Conservation (phyloP, 768 basidiomycete species). For the Inosperma sp. region DNA sequence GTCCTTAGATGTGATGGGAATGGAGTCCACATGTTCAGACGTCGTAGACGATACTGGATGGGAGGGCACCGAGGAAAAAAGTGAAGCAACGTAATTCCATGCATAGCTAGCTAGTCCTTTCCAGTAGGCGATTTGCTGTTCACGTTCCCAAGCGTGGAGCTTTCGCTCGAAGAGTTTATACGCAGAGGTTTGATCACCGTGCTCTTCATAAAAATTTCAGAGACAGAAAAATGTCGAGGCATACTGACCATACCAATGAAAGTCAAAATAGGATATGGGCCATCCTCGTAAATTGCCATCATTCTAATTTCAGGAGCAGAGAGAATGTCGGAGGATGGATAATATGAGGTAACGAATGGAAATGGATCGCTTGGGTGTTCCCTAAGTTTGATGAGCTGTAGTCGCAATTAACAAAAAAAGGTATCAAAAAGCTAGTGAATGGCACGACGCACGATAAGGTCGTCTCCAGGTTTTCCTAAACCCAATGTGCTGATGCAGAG, state of each 20-base stretch:
- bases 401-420: neutral
- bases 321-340: neutral
- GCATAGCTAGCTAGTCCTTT: neutral
- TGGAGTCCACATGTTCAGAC: neutral
- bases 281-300: neutral
- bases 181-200: neutral
- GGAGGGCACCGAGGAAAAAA: neutral
- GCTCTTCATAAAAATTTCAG: neutral
- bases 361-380: neutral
- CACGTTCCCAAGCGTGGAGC: neutral
- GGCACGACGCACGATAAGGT: neutral
- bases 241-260: neutral
- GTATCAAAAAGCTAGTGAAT: neutral
- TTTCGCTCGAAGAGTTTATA: neutral
- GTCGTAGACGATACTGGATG: neutral
- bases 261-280: neutral
- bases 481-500: neutral
- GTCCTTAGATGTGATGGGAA: neutral
- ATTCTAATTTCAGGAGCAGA: neutral
- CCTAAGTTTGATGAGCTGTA: neutral
- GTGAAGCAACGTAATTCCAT: constrained; percentile 1
- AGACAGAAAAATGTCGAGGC: neutral
- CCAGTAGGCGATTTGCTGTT: neutral
- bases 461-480: neutral
- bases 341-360: neutral